Base-by-base conservation (phyloP, 2,329 filamentous ascomycete species). In the Penicillium concentricum region DNA sequence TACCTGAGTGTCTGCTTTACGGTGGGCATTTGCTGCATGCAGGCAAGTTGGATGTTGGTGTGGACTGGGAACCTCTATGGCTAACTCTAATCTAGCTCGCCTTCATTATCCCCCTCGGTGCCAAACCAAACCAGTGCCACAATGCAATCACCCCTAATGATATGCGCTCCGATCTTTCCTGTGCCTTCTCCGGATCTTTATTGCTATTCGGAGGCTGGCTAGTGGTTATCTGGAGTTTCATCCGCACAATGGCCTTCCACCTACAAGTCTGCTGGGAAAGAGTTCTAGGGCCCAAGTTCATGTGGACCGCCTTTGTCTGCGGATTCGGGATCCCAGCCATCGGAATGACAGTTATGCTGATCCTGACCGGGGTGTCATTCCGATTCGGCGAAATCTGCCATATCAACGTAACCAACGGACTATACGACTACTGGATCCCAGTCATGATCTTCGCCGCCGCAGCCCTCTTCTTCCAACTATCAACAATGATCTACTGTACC, bases 231-330 rank as follows among this genome's bases (percentile, higher is more conserved):
- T 99, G 94, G 93, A 84, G 82, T 61, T 96, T 97, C 72, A 82
- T 97, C 58, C 87, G 94, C 61, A 90, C 93, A 0, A 78, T 97
- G 34, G 96, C 92, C 5, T 87, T 99, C 67, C 94, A 99, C 74
- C 85, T 99, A 26, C 94, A 97, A 74, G 97, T 99, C 62, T 97
- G 92, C 79, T 99, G 94, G 94, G 92, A 97, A 73, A 83, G 95
- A 34, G 86, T 93, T 8, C 90, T 96, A 4, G 94, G 94, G 38
- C 84, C 87, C 43, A 89, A 84, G 67, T 97, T 97, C 75, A 97
- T 97, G 86, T 91, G 91, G 80, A 84, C 85, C 62, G 87, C 93
- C 3, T 87, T 96, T 68, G 82, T 83, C 16, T 78, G 87, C 9
- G 94, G 94, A 60, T 97, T 93, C 90, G 89, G 89, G 18, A 82